phyloP scores from a whole-genome alignment of 129 eudicot genomes.

The Daucus carota region DNA sequence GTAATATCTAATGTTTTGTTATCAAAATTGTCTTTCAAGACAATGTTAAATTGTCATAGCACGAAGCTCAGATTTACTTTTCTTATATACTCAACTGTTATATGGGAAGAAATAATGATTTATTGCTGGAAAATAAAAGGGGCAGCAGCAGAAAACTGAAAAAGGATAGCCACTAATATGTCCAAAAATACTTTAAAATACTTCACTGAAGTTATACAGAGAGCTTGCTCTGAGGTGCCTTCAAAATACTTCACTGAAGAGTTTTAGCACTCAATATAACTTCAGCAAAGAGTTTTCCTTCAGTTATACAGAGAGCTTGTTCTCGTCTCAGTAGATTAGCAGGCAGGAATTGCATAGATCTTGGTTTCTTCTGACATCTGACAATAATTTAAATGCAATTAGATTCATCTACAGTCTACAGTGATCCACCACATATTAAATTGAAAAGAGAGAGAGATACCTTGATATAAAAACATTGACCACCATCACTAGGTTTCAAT shows the following conservation, averaged over 20 bases:
- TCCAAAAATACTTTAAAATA: background rate
- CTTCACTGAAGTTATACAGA: no score
- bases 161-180: background rate
- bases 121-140: no score
- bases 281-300: background rate
- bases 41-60: background rate
- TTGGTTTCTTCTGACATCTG: background rate
- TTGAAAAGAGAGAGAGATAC: background rate
- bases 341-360: background rate
- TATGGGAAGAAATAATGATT: no score
- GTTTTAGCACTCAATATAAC: background rate
- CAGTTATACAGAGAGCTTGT: background rate
- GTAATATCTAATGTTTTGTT: background rate
- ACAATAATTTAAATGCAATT: background rate
- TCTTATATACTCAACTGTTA: background rate
- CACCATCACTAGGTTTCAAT: slow-evolving; percentile 3
- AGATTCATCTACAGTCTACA: background rate
- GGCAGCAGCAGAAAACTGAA: background rate
- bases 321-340: background rate
- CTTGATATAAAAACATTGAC: background rate
- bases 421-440: background rate
- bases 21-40: background rate
- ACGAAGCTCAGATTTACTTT: background rate
- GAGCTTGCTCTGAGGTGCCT: background rate
- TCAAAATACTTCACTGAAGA: background rate